Base-by-base conservation (phyloP, 1,284 basidiomycete species). In the Trichosporon asahii region DNA sequence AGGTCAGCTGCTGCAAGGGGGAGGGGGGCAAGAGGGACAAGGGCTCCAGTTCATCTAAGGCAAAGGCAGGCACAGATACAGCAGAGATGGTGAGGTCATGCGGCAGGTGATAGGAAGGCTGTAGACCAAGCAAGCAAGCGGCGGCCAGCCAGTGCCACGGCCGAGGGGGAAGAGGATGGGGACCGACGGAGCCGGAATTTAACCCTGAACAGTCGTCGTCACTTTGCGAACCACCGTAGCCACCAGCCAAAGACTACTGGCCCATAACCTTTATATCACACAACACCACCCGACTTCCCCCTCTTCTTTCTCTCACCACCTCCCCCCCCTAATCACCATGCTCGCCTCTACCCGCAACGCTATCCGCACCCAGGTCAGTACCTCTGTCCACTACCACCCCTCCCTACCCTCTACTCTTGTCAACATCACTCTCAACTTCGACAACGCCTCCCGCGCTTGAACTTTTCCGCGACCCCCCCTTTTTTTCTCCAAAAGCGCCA, bases 361-460 rank as follows among this genome's bases (percentile, higher is more conserved):
- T 60, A 76, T 80, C 68, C 74, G 78, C 70, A 40, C 70, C 67
- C 74, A 76, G 76, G 79, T 80, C 15, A 75, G 78, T 75, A 7
- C 8, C 29, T 15, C 27, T 31, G 12, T 29, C 55, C 55, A 46
- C 44, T 46, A 9, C 6, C 33, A 6, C 61, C 25, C 15, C 33
- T 27, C 49, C n/a, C 65, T 60, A 33, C 65, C 31, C 29, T 23
- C 27, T 35, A 31, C 29, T 14, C 15, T 53, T 57, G 33, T 37
- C 29, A 46, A 37, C 49, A 1, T 37, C 40, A 21, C 55, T 53
- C 49, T 31, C 46, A 33, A 23, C 31, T 31, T 11, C 57, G 35
- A 61, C 40, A 25, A 31, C 15, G 12, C 37, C 15, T 33, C 14
- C 40, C 23, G 37, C 23, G 8, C 21, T 37, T 14, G 8, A 15